Conservation (phyloP, 768 basidiomycete species). For the Daedaleopsis nitida region DNA sequence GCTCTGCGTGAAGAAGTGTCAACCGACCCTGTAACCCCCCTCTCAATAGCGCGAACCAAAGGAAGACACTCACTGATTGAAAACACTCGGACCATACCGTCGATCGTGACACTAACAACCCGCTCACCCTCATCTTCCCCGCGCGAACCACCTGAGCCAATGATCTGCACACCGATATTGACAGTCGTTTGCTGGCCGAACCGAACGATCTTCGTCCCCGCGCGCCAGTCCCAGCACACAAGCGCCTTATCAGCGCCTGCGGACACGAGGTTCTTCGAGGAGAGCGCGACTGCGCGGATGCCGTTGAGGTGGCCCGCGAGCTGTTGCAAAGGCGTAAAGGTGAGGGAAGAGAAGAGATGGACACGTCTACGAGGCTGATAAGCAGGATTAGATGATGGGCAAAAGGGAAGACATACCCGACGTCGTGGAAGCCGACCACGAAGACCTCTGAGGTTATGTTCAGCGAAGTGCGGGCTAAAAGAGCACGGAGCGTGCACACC, state of each 20-base stretch:
- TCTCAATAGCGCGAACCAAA: not conserved
- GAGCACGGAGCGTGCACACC: slow-evolving; percentile 42
- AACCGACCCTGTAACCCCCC: not conserved
- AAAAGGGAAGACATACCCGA: slow-evolving; percentile 56
- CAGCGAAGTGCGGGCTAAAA: not conserved
- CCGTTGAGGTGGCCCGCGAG: slow-evolving; percentile 86
- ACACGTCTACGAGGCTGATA: slow-evolving; percentile 59
- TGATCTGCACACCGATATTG: slow-evolving; percentile 87
- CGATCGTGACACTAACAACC: slow-evolving; percentile 89
- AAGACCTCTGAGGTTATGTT: slow-evolving; percentile 63
- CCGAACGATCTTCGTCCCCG: slow-evolving; percentile 84
- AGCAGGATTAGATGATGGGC: not conserved
- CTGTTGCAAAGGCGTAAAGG: slow-evolving; percentile 82
- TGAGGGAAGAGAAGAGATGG: slow-evolving; percentile 84
- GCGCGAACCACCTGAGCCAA: slow-evolving; percentile 46
- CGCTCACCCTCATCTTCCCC: slow-evolving; percentile 68
- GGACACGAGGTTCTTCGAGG: slow-evolving; percentile 82
- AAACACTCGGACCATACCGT: slow-evolving; percentile 88
- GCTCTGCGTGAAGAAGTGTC: slow-evolving; percentile 39
- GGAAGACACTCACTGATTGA: slow-evolving; percentile 70
- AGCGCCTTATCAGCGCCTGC: slow-evolving; percentile 75
- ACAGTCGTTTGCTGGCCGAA: slow-evolving; percentile 94
- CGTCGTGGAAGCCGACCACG: slow-evolving; percentile 91
- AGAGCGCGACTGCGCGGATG: slow-evolving; percentile 86
- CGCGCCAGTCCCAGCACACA: slow-evolving; percentile 91